These are phyloP conservation scores for Ophiostoma fasciatum DNA, from an alignment of 2,329 filamentous ascomycete species.

Conservation along the genomic window DNA sequence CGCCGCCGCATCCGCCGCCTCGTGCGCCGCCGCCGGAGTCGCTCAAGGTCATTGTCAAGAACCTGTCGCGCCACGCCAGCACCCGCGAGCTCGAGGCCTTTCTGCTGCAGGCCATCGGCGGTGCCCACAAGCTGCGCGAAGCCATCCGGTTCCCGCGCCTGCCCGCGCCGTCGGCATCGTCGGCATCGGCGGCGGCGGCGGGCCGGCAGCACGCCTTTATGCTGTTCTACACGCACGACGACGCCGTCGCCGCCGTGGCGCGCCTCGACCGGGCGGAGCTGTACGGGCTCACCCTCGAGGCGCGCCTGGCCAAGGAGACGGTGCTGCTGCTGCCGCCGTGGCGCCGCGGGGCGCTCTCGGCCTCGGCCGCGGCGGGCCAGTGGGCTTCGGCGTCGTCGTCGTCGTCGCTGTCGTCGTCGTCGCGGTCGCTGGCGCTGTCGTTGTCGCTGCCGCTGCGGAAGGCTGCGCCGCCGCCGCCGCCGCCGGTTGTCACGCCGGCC, in stretches of 20 bases:
- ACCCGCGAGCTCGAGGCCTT: constrained; percentile 2
- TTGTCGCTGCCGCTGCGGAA: too few species aligned
- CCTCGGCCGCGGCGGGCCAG: too few species aligned
- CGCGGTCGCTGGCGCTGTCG: too few species aligned
- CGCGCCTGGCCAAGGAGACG: constrained; percentile 5
- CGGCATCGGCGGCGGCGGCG: too few species aligned
- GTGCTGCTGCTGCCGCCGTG: neutral
- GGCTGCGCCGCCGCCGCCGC: too few species aligned
- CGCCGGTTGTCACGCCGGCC: too few species aligned
- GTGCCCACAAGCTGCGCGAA: constrained; percentile 6
- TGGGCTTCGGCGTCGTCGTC: too few species aligned
- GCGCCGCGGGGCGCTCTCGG: too few species aligned
- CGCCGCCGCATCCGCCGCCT: too few species aligned
- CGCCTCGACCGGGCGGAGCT: constrained; percentile 1
- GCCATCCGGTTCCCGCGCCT: constrained; percentile 6
- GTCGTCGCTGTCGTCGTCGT: too few species aligned
- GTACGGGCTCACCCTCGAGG: constrained; percentile 2
- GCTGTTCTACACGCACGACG: constrained; percentile 4
- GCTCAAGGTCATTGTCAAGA: constrained; percentile 8
- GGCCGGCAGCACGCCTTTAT: constrained; percentile 6
- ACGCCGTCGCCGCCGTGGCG: constrained; percentile 1
- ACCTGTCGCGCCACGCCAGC: constrained; percentile 7
- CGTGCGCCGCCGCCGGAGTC: neutral
- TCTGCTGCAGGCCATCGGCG: constrained; percentile 2
- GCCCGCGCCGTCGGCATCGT: too few species aligned